Evolutionary conservation across 2,329 filamentous ascomycete genomes (phyloP), one percentile per base, ranked within the genome.

Genomic region (Trichoderma asperellum): DNA sequence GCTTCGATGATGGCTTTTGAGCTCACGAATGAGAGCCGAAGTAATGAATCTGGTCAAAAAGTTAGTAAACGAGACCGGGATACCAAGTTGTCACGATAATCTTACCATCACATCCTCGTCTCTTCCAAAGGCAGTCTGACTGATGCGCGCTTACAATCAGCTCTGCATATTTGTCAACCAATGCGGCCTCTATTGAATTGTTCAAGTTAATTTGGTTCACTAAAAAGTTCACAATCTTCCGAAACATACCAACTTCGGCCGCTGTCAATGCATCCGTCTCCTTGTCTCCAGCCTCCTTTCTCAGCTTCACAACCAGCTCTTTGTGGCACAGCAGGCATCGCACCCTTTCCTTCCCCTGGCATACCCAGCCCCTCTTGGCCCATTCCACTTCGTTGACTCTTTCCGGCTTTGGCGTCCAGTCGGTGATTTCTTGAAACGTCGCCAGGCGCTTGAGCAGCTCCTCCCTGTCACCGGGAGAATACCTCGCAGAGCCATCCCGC

Each of bases 321-420:
- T 91, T 91, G 76, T 91, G 91, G 76, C 96, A 99, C 2, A 94
- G 88, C 52, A 91, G 90, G 78, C 96, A 99, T 21, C 89, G 88
- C 18, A 98, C 93, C 4, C 92, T 92, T 79, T 97, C 94, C 72
- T 89, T 89, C 74, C 91, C 91, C 57, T 91, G 89, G 75, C 95
- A 97, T 4, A 91, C 85, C 95, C 96, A 99, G 0, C 95, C 95
- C 70, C 92, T 85, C 83, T 95, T 97, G 0, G 94, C 94, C 96
- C 96, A 99, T 78, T 94, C 91, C 8, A 97, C 89, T 80, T 98
- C 96, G 76, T 89, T 93, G 74, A 98, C 90, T 40, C 85, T 85
- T 64, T 94, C 88, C 0, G 96, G 94, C 78, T 98, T 98, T 0
- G 93, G 92, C n/a, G 92, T 91, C 95, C 95, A 99, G 77, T 92